phyloP scores from a whole-genome alignment of 2,329 filamentous ascomycete genomes.

The Cladobotryum mycophilum region DNA sequence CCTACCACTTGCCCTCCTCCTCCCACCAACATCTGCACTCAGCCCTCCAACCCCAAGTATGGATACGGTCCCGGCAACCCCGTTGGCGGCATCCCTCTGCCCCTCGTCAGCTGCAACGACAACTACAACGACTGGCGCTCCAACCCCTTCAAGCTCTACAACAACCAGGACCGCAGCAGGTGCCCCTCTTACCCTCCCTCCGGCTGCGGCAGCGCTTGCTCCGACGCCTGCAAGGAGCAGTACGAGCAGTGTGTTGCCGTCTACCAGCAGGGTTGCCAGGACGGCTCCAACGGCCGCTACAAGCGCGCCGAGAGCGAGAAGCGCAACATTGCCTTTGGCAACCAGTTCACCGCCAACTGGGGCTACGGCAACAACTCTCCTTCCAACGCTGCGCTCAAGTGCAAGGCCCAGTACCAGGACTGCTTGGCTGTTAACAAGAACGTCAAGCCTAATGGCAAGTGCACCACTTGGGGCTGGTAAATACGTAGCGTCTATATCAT shows the following conservation, averaged over 20 bases:
- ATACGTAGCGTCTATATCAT: neutral
- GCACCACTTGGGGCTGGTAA: slow-evolving; percentile 30
- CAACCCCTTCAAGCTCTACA: slow-evolving; percentile 50
- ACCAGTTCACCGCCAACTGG: slow-evolving; percentile 14
- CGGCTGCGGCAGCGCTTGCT: slow-evolving; percentile 36
- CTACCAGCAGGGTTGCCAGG: slow-evolving; percentile 45
- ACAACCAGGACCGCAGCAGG: slow-evolving; percentile 31
- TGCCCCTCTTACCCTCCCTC: slow-evolving; percentile 40
- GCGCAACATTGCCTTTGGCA: slow-evolving; percentile 12
- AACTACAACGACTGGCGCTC: slow-evolving; percentile 33
- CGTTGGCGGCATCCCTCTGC: slow-evolving; percentile 46
- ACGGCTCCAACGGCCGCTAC: slow-evolving; percentile 22
- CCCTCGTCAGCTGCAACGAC: slow-evolving; percentile 51
- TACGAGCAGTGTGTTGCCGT: slow-evolving; percentile 41
- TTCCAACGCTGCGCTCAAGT: slow-evolving; percentile 34
- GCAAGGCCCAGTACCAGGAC: slow-evolving; percentile 43
- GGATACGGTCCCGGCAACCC: slow-evolving; percentile 61
- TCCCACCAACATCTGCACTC: slow-evolving; percentile 46
- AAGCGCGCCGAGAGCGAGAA: slow-evolving; percentile 20
- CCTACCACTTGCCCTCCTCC: slow-evolving; percentile 36
- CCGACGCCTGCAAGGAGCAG: slow-evolving; percentile 48
- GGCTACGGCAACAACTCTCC: slow-evolving; percentile 26
- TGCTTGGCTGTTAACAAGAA: slow-evolving; percentile 39
- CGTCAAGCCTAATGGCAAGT: slow-evolving; percentile 33
- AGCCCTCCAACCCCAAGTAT: slow-evolving; percentile 49